Percentiles rank a stretch among this genome's conserved stretches.
These are phyloP conservation scores for Lycium ferocissimum DNA, from an alignment of 257 asterid species.

Conservation along the genomic window DNA sequence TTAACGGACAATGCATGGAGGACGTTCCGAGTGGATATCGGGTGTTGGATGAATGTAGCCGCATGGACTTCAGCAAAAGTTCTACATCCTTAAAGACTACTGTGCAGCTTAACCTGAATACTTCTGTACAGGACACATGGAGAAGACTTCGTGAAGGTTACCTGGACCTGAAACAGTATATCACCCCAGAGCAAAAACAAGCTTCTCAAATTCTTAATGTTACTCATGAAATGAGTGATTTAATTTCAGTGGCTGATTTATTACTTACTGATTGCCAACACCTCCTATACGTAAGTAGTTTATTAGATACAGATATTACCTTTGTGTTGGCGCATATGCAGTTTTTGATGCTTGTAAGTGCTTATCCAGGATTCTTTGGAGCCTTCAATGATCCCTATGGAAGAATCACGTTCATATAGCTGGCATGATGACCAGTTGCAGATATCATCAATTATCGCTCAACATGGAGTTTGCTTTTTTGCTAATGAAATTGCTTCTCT, in stretches of 20 bases:
- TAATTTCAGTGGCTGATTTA: slow-evolving; percentile 82
- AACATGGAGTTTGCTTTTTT: slow-evolving; percentile 83
- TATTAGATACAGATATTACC: slow-evolving; percentile 6
- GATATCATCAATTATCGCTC: slow-evolving; percentile 69
- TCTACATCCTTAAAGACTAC: slow-evolving; percentile 41
- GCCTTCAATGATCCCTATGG: slow-evolving; percentile 46
- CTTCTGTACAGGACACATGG: slow-evolving; percentile 78
- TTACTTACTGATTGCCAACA: slow-evolving; percentile 64
- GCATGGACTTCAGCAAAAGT: slow-evolving; percentile 53
- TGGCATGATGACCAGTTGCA: slow-evolving; percentile 75
- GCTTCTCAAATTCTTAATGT: slow-evolving; percentile 49
- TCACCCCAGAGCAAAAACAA: slow-evolving; percentile 74
- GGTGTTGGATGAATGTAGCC: slow-evolving; percentile 87
- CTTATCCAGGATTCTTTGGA: slow-evolving; percentile 67
- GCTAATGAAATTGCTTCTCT: slow-evolving; percentile 63
- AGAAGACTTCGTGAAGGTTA: slow-evolving; percentile 55
- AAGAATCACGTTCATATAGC: slow-evolving; percentile 51
- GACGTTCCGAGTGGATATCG: slow-evolving; percentile 55
- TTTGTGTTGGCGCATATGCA: slow-evolving; percentile 34
- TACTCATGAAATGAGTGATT: slow-evolving; percentile 59
- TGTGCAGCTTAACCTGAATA: slow-evolving; percentile 40
- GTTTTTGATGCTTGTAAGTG: slow-evolving; percentile 30
- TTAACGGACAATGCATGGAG: slow-evolving; percentile 53
- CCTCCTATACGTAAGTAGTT: slow-evolving; percentile 56
- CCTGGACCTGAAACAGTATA: slow-evolving; percentile 49